A percentile compares a stretch with the other conserved stretches of the same genome.
Evolutionary conservation across 164 flowering plant species (phyloP).

Genomic region (Nymphaea colorata): DNA sequence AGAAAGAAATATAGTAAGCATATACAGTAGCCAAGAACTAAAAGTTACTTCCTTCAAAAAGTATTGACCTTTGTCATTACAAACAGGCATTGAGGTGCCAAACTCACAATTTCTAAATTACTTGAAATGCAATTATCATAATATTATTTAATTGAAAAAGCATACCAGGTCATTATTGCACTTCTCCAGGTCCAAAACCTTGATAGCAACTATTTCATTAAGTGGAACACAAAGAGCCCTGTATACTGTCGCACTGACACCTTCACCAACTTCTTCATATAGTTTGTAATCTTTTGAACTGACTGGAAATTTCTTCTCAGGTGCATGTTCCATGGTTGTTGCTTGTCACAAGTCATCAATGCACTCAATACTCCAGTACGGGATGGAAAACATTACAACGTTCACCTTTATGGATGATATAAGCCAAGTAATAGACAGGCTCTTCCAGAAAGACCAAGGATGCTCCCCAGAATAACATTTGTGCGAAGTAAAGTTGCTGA

Average conservation of each 20-base stretch:
- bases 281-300: conserved; percentile 57
- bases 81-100: neutral
- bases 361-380: conserved; percentile 8
- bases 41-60: neutral
- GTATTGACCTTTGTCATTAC: neutral
- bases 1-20: too few relatives aligned
- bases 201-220: conserved; percentile 81
- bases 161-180: conserved; percentile 90
- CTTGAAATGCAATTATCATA: neutral
- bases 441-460: neutral
- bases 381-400: neutral
- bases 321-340: conserved; percentile 30
- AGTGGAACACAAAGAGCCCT: conserved; percentile 83
- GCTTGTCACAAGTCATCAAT: conserved; percentile 23
- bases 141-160: neutral
- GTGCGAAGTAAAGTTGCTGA: too few relatives aligned
- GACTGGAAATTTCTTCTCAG: conserved; percentile 57
- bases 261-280: conserved; percentile 90
- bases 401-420: neutral
- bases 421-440: too few relatives aligned
- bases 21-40: too few relatives aligned
- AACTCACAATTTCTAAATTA: neutral
- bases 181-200: conserved; percentile 87
- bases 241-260: conserved; percentile 85
- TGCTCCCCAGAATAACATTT: neutral